Evolutionary conservation across 768 basidiomycete genomes (phyloP), one percentile per base, ranked within the genome.

Genomic region (Tulasnella sp.): DNA sequence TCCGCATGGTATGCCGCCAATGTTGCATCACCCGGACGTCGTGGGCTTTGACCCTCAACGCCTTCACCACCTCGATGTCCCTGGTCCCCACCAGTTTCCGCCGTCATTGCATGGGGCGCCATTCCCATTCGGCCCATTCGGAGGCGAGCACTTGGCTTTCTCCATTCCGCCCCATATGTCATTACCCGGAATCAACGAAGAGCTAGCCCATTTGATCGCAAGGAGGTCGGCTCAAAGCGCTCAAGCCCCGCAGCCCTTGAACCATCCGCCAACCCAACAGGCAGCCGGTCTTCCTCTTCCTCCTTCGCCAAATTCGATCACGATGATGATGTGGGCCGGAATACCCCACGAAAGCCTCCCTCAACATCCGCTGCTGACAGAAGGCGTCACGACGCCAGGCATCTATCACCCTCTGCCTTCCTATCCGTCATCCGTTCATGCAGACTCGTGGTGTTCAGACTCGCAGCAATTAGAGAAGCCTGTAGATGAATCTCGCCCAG

Each of bases 251-350:
- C 40, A 40, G 17, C 40, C 40, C 12, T 9, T 40, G 40, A 9
- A 40, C 40, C 17, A 40, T 40, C 40, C 40, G 17, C 42, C 4
- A 19, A 5, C 39, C 15, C 42, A 45, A 45, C 15, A 67, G 15
- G 31, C 36, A 9, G 17, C n/a, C 25, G 68, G 6, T 7, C 34
- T 40, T 17, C 68, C 39, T 3, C 68, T n/a, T n/a, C 68, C 68
- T 29, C 68, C 68, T 3, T 69, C 68, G 2, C 36, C 34, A 9
- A 69, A 69, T 31, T 69, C 68, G 17, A 69, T 38, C 29, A 31
- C 68, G 12, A 69, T 69, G 68, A 69, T 69, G 68, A 69, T 69
- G 68, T 69, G 68, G 36, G 34, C 68, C n/a, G 54, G 54, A 6
- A 58, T 58, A 29, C 54, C 54, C n/a, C 54, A 19, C 25, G 54